Evolutionary conservation across 2,329 filamentous ascomycete species (phyloP), one percentile per base, ranked within the genome.

Genomic region (Madurella mycetomatis): DNA sequence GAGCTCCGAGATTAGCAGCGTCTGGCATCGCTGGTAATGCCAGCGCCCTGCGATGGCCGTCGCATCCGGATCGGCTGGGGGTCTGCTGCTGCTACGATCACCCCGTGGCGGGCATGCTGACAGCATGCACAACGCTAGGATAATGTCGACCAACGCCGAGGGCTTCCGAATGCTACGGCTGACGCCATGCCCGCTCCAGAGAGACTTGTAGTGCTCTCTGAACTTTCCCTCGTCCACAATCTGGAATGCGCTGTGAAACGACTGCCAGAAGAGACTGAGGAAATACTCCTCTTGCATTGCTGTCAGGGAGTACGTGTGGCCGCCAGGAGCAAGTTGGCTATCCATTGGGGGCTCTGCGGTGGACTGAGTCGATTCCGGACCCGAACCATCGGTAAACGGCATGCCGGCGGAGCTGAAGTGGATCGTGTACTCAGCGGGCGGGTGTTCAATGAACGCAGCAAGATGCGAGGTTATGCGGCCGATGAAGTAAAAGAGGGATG

Each of bases 121-220:
- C 62, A 81, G 78, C 68, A 81, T 75, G 56, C 74, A 77, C 9
- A 81, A 53, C 0, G 78, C 78, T 15, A 81, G 62, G 34, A 80
- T 65, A 19, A 81, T 79, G 54, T 81, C 79, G 1, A 78, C 74
- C 0, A 81, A 67, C 1, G 78, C 71, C 2, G 77, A 81, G 2
- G 72, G 67, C 50, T 71, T 72, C 7, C 78, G 69, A 7, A 50
- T 54, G 9, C 4, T 37, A 9, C 34, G 11, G 34, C 11, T 15
- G 9, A 9, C 11, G 11, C 61, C 54, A 9, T 60, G 48, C 1
- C 59, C 55, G 52, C 51, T 62, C 71, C 73, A 76, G 8, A 78
- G 64, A 0, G 72, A 73, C 7, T 32, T 57, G 50, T 76, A 72
- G 52, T 75, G 65, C 18, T 65, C 60, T 19, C 63, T 67, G 52